These are phyloP conservation scores for Beauveria sp. DNA, from an alignment of 2,329 filamentous ascomycete species.

Conservation along the genomic window DNA sequence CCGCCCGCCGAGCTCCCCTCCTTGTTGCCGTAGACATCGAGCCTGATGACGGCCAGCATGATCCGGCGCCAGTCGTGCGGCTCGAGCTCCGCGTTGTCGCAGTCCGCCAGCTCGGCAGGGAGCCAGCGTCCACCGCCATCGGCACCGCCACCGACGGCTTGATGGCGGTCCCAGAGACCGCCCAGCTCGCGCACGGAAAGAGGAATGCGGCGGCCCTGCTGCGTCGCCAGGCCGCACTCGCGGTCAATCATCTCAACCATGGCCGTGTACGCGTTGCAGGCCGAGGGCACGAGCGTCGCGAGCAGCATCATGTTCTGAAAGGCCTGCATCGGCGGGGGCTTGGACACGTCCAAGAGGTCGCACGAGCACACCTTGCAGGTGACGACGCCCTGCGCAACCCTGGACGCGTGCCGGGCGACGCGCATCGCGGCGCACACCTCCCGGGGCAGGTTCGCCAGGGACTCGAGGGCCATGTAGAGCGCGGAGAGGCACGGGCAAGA, in stretches of 20 bases:
- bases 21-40: slow-evolving; percentile 50
- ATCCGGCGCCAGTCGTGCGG: slow-evolving; percentile 47
- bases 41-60: slow-evolving; percentile 45
- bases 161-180: slow-evolving; percentile 36
- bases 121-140: slow-evolving; percentile 1
- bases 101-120: slow-evolving; percentile 23
- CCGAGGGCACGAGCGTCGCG: slow-evolving; percentile 48
- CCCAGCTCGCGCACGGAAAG: slow-evolving; percentile 42
- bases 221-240: slow-evolving; percentile 38
- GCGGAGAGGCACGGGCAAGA: slow-evolving; percentile 41
- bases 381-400: slow-evolving; percentile 43
- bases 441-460: slow-evolving; percentile 38
- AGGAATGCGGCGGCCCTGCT: slow-evolving; percentile 32
- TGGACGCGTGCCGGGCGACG: slow-evolving; percentile 39
- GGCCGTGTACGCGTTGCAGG: slow-evolving; percentile 48
- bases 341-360: slow-evolving; percentile 23
- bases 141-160: slow-evolving; percentile 16
- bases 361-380: slow-evolving; percentile 43
- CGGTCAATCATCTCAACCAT: slow-evolving; percentile 48
- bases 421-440: slow-evolving; percentile 40
- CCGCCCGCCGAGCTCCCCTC: slow-evolving; percentile 14
- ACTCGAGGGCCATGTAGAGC: slow-evolving; percentile 44
- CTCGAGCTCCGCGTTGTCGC: slow-evolving; percentile 39
- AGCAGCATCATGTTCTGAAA: slow-evolving; percentile 55
- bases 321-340: slow-evolving; percentile 36